These are phyloP conservation scores for Groenewaldozyma sp. DNA, from an alignment of 1,139 yeast species.

Conservation along the genomic window DNA sequence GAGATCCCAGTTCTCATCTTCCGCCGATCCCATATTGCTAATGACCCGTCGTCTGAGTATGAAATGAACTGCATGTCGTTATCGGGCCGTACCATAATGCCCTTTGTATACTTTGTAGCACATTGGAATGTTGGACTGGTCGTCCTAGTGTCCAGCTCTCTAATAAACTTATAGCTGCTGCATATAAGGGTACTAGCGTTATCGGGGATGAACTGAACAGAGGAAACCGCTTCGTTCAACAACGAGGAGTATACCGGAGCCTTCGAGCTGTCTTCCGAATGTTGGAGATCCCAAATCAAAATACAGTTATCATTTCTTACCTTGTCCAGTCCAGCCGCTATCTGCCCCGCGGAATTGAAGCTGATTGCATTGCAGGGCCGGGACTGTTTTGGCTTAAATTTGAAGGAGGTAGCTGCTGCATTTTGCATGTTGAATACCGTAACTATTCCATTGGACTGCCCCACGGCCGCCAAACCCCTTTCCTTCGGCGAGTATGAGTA, in stretches of 20 bases:
- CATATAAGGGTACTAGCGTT: slow-evolving; percentile 50
- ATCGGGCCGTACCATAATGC: slow-evolving; percentile 61
- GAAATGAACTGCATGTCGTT: slow-evolving; percentile 59
- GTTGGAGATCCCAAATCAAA: slow-evolving; percentile 64
- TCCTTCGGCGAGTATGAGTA: slow-evolving; percentile 51
- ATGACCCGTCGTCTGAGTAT: slow-evolving; percentile 72
- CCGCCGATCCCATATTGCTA: slow-evolving; percentile 83
- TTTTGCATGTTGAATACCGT: slow-evolving; percentile 51
- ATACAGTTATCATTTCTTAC: slow-evolving; percentile 70
- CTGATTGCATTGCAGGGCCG: slow-evolving; percentile 71
- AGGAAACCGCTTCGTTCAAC: slow-evolving; percentile 65
- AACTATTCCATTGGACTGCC: slow-evolving; percentile 62
- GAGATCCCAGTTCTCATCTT: slow-evolving; percentile 34
- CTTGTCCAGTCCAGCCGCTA: slow-evolving; percentile 77
- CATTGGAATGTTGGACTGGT: slow-evolving; percentile 66
- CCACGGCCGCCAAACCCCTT: slow-evolving; percentile 48
- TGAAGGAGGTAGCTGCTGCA: slow-evolving; percentile 33
- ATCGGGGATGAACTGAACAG: slow-evolving; percentile 58
- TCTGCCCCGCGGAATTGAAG: slow-evolving; percentile 52
- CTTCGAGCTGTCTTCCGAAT: slow-evolving; percentile 6
- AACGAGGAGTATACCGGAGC: slow-evolving; percentile 51
- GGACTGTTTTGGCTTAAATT: slow-evolving; percentile 54
- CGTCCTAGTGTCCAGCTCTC: slow-evolving; percentile 68
- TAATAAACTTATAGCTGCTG: slow-evolving; percentile 67
- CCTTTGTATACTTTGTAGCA: slow-evolving; percentile 65